Base-by-base conservation (phyloP, 2,329 filamentous ascomycete genomes). In the Sporothrix luriei region DNA sequence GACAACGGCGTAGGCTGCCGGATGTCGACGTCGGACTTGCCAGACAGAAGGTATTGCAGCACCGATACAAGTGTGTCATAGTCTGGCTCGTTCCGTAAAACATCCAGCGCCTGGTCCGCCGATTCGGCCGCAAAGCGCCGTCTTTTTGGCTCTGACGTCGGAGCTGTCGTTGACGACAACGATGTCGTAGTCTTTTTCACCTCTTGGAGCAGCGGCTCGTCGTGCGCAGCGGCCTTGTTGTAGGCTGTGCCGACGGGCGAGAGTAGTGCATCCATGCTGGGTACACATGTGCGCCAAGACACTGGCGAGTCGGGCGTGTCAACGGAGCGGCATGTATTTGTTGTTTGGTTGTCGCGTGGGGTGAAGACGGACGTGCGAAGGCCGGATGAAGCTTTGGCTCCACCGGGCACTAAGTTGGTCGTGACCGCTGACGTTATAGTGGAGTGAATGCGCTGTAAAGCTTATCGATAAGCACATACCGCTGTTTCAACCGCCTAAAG, bases 1-100 rank as follows among this genome's bases (percentile, higher is more conserved):
- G 88, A 87, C 71, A 87, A 81, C 1, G 94, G 89, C 43, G 85
- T 85, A 3, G 92, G 89, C 2, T 82, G 78, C 57, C 83, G 82
- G 65, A 94, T 84, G 73, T 86, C 85, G 75, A 52, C 33, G 69
- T 24, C 70, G 67, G 57, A 76, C 75, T 57, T 78, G 74, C 68
- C 64, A 1, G 68, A 61, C 29, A 78, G 75, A 4, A 92, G 79
- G 73, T 85, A 89, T 14, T 77, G 77, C 51, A 93, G 78, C 5
- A 84, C 80, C 0, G 80, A 78, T 7, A 83, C 78, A 1, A 93
- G 79, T 2, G 81, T 80, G 11, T 87, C 83, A 73, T 88, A 84
- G 74, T 86, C 84, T 3, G 91, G 90, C 73, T 92, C 85, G 52
- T 79, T 82, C 72, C 84, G 88, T 14, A 93, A 79, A 2, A 82